Percentiles rank a stretch among this genome's conserved stretches.
These are phyloP conservation scores for Botrytis paeoniae DNA, from an alignment of 2,329 filamentous ascomycete species.

Conservation along the genomic window DNA sequence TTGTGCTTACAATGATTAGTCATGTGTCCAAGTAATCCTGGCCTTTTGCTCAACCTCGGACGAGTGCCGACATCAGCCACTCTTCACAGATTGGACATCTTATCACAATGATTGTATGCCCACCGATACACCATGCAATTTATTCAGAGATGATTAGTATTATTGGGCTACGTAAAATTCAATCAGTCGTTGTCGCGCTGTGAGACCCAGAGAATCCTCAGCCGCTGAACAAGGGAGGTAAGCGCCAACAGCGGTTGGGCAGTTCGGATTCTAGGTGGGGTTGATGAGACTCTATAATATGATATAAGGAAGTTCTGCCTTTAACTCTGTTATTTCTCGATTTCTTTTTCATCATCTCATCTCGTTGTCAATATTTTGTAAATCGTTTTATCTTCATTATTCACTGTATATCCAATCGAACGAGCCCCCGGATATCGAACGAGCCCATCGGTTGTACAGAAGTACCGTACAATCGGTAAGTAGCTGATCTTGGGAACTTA, in stretches of 20 bases:
- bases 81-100: neutral
- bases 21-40: neutral
- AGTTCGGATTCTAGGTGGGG: neutral
- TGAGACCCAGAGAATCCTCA: slow-evolving; percentile 1
- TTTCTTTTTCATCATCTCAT: neutral
- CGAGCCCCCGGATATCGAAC: neutral
- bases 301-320: neutral
- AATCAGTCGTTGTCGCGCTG: neutral
- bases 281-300: neutral
- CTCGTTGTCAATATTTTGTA: neutral
- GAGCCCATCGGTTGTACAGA: neutral
- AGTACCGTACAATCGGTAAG: neutral
- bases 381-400: neutral
- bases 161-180: neutral
- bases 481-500: neutral
- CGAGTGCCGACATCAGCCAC: neutral
- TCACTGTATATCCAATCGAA: slow-evolving; percentile 5
- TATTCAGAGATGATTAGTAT: neutral
- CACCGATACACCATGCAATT: neutral
- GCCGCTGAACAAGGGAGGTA: slow-evolving; percentile 14
- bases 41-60: neutral
- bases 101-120: neutral
- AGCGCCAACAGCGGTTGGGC: slow-evolving; percentile 7
- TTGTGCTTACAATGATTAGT: slow-evolving; percentile 9
- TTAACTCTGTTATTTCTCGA: neutral